Evolutionary conservation across 257 asterid genomes (phyloP).

Genomic region (Rehmannia glutinosa): DNA sequence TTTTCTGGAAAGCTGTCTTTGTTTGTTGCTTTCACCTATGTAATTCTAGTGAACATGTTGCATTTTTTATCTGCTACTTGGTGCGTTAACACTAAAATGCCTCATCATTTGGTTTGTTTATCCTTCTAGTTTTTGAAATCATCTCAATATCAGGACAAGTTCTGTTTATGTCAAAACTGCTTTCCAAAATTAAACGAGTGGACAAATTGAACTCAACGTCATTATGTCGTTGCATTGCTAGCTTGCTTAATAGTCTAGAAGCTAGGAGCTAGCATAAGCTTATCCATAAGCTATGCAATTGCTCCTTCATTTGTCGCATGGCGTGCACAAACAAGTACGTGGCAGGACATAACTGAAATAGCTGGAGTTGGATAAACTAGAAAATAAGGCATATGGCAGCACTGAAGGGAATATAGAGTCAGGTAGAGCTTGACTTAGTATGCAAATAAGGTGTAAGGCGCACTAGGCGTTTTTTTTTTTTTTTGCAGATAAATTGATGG

Average conservation of each 20-base stretch:
- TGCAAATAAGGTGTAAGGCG: no score
- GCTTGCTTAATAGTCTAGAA: background rate
- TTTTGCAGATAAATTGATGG: no score
- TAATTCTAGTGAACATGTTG: background rate
- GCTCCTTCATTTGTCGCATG: background rate
- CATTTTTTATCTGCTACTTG: no score
- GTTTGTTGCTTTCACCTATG: background rate
- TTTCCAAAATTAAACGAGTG: background rate
- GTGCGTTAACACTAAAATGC: background rate
- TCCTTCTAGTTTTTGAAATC: background rate
- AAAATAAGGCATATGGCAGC: no score
- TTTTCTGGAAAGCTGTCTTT: background rate
- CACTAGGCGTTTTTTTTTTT: no score
- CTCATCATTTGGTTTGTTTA: background rate
- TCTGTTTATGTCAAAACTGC: background rate
- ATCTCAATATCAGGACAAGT: background rate
- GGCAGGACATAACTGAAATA: no score
- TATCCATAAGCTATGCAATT: background rate
- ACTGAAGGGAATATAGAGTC: no score
- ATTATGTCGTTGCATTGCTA: background rate
- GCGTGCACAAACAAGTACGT: no score
- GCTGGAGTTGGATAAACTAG: no score
- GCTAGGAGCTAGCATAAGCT: background rate
- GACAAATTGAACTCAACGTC: background rate
- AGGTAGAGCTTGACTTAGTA: no score